These are phyloP conservation scores for Suillus placidus DNA, from an alignment of 768 basidiomycete species.

Conservation along the genomic window DNA sequence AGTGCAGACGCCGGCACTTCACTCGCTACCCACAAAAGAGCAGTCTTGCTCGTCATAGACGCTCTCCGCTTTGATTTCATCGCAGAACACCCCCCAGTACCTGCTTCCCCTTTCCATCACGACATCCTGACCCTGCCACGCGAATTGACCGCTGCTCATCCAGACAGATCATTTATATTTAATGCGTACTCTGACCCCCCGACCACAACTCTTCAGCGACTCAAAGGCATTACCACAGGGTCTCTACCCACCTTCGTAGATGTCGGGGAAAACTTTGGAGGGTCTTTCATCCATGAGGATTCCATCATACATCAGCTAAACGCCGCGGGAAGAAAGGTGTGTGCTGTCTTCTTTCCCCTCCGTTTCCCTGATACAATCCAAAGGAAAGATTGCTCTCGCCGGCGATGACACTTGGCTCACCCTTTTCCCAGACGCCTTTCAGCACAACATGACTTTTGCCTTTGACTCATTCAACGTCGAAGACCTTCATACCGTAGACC, in stretches of 20 bases:
- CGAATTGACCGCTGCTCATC: constrained; percentile 64
- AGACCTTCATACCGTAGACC: constrained; percentile 93
- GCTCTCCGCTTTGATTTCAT: constrained; percentile 94
- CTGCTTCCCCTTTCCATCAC: constrained; percentile 73
- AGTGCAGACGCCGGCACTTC: constrained; percentile 38
- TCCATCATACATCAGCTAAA: constrained; percentile 78
- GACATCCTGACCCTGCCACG: constrained; percentile 79
- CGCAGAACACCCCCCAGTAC: constrained; percentile 59
- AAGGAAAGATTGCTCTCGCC: constrained; percentile 77
- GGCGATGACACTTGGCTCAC: constrained; percentile 98
- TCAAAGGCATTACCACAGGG: constrained; percentile 94
- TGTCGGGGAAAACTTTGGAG: constrained; percentile 91
- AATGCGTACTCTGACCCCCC: constrained; percentile 94
- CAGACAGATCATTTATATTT: constrained; percentile 80
- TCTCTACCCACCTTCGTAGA: constrained; percentile 96
- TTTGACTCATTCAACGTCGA: constrained; percentile 99
- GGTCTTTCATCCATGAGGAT: constrained; percentile 84
- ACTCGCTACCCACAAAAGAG: constrained; percentile 71
- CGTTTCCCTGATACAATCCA: constrained; percentile 14
- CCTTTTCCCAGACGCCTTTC: constrained; percentile 80
- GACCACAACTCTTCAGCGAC: constrained; percentile 90
- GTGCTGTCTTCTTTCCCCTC: constrained; percentile 16
- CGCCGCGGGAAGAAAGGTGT: constrained; percentile 61
- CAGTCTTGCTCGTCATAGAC: constrained; percentile 88
- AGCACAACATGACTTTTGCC: constrained; percentile 72